A percentile compares a stretch with the other conserved stretches of the same genome.
These are phyloP conservation scores for Penicillium verrucosum DNA, from an alignment of 2,329 filamentous ascomycete genomes.

Conservation along the genomic window DNA sequence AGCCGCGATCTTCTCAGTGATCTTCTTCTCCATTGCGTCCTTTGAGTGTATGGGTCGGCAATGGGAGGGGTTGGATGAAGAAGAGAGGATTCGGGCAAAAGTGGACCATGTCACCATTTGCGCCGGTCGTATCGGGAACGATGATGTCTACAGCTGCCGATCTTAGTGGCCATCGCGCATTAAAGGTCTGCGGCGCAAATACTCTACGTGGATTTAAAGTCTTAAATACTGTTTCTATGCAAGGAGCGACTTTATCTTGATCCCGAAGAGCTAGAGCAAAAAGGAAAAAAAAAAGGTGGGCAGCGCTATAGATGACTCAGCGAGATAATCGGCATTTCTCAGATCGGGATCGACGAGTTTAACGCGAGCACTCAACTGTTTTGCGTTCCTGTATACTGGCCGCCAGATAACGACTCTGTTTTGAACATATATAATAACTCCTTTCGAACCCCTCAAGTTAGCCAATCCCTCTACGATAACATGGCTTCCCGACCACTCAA, in stretches of 20 bases:
- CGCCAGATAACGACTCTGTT: background rate
- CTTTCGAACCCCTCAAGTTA: too few species aligned
- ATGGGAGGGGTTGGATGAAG: conserved; percentile 18
- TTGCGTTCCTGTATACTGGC: background rate
- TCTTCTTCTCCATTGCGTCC: conserved; percentile 73
- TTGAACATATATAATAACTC: background rate
- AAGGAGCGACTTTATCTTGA: background rate
- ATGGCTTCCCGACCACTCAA: conserved; percentile 13
- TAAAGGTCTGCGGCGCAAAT: background rate
- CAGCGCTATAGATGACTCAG: conserved; percentile 7
- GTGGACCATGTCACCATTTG: conserved; percentile 21
- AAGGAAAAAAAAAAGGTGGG: background rate
- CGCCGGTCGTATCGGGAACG: conserved; percentile 18
- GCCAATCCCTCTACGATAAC: background rate
- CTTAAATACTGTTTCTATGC: background rate
- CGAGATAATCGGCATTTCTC: background rate
- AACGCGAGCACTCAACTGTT: background rate
- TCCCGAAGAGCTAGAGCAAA: background rate
- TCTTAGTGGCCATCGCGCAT: conserved; percentile 13
- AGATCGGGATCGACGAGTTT: background rate
- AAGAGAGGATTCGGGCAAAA: conserved; percentile 21
- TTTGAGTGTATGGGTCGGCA: conserved; percentile 12
- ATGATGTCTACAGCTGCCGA: conserved; percentile 20
- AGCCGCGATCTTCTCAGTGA: conserved; percentile 91
- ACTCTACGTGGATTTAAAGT: background rate